phyloP scores from a whole-genome alignment of 2,329 filamentous ascomycete species.

The Pseudocercospora cruenta region DNA sequence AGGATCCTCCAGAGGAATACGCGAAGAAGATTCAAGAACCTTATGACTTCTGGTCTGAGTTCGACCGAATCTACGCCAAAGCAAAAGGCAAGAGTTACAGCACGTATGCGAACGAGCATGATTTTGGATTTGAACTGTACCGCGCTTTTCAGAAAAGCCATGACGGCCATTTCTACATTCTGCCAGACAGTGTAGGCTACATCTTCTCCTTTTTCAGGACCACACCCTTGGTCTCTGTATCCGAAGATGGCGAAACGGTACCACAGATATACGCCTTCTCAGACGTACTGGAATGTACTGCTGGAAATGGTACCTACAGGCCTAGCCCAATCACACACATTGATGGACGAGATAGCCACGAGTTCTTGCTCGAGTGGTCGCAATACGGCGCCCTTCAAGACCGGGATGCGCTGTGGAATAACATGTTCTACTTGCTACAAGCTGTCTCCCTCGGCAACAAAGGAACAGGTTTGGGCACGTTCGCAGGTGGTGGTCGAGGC shows the following conservation, averaged over 20 bases:
- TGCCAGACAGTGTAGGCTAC: conserved; percentile 56
- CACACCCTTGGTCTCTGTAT: conserved; percentile 62
- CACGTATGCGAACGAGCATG: conserved; percentile 47
- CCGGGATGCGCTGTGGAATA: conserved; percentile 60
- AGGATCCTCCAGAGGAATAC: conserved; percentile 52
- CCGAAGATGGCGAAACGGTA: conserved; percentile 60
- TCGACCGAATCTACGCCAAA: conserved; percentile 45
- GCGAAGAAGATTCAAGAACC: conserved; percentile 49
- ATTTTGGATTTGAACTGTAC: conserved; percentile 57
- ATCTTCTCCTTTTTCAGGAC: conserved; percentile 57
- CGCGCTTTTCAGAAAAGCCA: conserved; percentile 59
- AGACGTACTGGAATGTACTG: conserved; percentile 49
- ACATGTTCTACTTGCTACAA: conserved; percentile 51
- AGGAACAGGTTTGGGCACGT: conserved; percentile 49
- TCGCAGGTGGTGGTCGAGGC: conserved; percentile 49
- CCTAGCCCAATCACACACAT: conserved; percentile 59
- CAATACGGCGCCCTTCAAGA: conserved; percentile 58
- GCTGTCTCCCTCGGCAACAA: conserved; percentile 47
- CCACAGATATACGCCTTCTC: conserved; percentile 61
- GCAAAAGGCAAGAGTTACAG: conserved; percentile 35
- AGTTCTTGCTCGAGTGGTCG: conserved; percentile 54
- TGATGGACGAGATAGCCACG: conserved; percentile 59
- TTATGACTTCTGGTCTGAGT: conserved; percentile 46
- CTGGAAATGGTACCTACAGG: conserved; percentile 45
- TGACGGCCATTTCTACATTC: conserved; percentile 66